A percentile compares a stretch with the other conserved stretches of the same genome.
These are phyloP conservation scores for Cadophora gregata DNA, from an alignment of 2,329 filamentous ascomycete species.

Conservation along the genomic window DNA sequence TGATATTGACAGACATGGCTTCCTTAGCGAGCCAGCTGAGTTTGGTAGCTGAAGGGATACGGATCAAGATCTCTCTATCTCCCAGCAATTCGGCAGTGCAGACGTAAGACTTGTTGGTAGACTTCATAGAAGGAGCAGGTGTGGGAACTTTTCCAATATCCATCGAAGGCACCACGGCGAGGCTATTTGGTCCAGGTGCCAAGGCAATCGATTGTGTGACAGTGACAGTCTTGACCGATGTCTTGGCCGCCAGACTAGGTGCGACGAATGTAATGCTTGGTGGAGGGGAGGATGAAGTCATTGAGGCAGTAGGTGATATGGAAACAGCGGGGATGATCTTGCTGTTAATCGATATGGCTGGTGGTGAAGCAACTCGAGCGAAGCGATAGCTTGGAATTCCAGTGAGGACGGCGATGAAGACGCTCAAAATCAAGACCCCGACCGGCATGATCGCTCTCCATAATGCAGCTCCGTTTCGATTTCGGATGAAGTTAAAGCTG, in stretches of 20 bases:
- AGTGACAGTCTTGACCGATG: slow-evolving; percentile 43
- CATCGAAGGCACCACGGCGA: slow-evolving; percentile 51
- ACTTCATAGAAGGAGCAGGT: slow-evolving; percentile 28
- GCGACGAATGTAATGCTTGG: slow-evolving; percentile 35
- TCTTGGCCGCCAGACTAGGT: slow-evolving; percentile 38
- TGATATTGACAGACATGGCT: slow-evolving; percentile 61
- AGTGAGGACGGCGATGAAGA: slow-evolving; percentile 35
- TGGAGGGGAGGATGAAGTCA: slow-evolving; percentile 16
- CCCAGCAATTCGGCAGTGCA: slow-evolving; percentile 55
- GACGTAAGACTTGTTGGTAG: slow-evolving; percentile 41
- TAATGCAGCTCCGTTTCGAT: slow-evolving; percentile 29
- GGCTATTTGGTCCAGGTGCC: slow-evolving; percentile 45
- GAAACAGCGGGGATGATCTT: slow-evolving; percentile 40
- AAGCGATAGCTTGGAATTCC: slow-evolving; percentile 34
- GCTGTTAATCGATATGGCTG: slow-evolving; percentile 44
- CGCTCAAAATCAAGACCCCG: slow-evolving; percentile 37
- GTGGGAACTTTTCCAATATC: slow-evolving; percentile 40
- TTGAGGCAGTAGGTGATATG: slow-evolving; percentile 27
- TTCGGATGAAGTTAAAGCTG: slow-evolving; percentile 32
- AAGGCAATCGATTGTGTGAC: slow-evolving; percentile 45
- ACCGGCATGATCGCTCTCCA: slow-evolving; percentile 39
- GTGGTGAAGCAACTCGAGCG: slow-evolving; percentile 32
- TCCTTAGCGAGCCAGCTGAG: slow-evolving; percentile 61
- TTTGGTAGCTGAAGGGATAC: slow-evolving; percentile 57
- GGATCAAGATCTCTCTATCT: slow-evolving; percentile 59